Percentiles rank a stretch among this genome's conserved stretches.
Conservation (phyloP, 768 basidiomycete species). For the Psilocybe azurescens region DNA sequence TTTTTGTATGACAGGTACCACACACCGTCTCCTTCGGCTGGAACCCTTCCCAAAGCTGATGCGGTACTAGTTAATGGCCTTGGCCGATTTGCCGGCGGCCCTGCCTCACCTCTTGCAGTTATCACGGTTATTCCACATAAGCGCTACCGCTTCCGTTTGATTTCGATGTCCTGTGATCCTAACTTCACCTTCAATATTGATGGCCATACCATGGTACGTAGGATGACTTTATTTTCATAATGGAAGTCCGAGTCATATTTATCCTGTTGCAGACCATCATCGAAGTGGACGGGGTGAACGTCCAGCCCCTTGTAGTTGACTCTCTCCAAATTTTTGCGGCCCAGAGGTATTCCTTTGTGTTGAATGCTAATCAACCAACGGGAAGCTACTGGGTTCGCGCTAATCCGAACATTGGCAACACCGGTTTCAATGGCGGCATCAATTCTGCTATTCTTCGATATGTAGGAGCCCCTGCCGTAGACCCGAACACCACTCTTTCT, state of each 20-base stretch:
- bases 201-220: slow-evolving; percentile 41
- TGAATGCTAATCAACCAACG: slow-evolving; percentile 40
- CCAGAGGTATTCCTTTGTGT: slow-evolving; percentile 51
- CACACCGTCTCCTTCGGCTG: slow-evolving; percentile 30
- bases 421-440: slow-evolving; percentile 36
- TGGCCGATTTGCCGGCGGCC: slow-evolving; percentile 47
- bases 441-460: slow-evolving; percentile 64
- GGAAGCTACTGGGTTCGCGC: slow-evolving; percentile 52
- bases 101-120: slow-evolving; percentile 40
- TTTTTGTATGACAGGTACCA: slow-evolving; percentile 31
- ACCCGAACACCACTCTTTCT: slow-evolving; percentile 44
- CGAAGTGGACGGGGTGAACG: slow-evolving; percentile 45
- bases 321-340: slow-evolving; percentile 38
- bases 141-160: slow-evolving; percentile 53
- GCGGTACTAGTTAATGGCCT: slow-evolving; percentile 52
- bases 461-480: slow-evolving; percentile 37
- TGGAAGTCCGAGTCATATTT: background rate
- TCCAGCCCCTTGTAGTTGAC: slow-evolving; percentile 41
- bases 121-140: slow-evolving; percentile 39
- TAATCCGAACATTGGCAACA: slow-evolving; percentile 31
- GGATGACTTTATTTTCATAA: background rate
- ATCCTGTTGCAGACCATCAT: slow-evolving; percentile 35
- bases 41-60: slow-evolving; percentile 35
- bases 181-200: slow-evolving; percentile 51
- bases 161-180: slow-evolving; percentile 51